Evolutionary conservation across 164 flowering plant genomes (phyloP).

Genomic region (Warburgia ugandensis): DNA sequence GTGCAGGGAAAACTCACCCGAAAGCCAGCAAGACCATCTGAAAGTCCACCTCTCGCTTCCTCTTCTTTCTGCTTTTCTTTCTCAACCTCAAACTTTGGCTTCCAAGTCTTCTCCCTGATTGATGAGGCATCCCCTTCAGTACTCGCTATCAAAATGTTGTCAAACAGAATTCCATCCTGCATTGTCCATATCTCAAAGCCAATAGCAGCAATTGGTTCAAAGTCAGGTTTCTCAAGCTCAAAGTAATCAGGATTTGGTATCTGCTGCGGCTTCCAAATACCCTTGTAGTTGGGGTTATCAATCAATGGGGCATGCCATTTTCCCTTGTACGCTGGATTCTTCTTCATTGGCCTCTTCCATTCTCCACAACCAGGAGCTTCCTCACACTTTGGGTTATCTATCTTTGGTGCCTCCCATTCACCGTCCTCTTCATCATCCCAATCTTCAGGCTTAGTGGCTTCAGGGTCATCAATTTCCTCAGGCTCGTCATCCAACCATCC

Average conservation of each 20-base stretch:
- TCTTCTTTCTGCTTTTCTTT: constrained; percentile 84
- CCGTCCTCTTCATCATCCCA: constrained; percentile 99
- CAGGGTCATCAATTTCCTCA: constrained; percentile 94
- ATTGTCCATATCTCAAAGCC: constrained; percentile 99
- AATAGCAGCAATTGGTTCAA: constrained; percentile 86
- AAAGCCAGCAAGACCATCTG: constrained; percentile 48
- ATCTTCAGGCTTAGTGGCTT: constrained; percentile 89
- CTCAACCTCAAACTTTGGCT: constrained; percentile 76
- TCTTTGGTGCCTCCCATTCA: constrained; percentile 97
- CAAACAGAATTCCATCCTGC: constrained; percentile 99
- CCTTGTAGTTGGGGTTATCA: constrained; percentile 92
- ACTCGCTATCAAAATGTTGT: constrained; percentile 68
- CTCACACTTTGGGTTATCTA: constrained; percentile 86
- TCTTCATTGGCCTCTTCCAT: constrained; percentile 95
- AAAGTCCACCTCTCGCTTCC: constrained; percentile 43
- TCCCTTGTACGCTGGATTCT: constrained; percentile 93
- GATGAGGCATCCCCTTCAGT: constrained; percentile 68
- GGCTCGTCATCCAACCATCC: constrained; percentile 99
- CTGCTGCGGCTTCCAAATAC: constrained; percentile 88
- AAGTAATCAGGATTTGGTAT: constrained; percentile 82
- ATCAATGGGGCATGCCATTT: constrained; percentile 87
- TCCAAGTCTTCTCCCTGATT: constrained; percentile 59
- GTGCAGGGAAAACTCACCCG: constrained; percentile 39
- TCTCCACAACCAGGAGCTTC: constrained; percentile 94
- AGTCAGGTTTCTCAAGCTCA: constrained; percentile 71